Evolutionary conservation across 176 grass and related monocot species (phyloP).

Genomic region (Tillandsia leiboldiana): DNA sequence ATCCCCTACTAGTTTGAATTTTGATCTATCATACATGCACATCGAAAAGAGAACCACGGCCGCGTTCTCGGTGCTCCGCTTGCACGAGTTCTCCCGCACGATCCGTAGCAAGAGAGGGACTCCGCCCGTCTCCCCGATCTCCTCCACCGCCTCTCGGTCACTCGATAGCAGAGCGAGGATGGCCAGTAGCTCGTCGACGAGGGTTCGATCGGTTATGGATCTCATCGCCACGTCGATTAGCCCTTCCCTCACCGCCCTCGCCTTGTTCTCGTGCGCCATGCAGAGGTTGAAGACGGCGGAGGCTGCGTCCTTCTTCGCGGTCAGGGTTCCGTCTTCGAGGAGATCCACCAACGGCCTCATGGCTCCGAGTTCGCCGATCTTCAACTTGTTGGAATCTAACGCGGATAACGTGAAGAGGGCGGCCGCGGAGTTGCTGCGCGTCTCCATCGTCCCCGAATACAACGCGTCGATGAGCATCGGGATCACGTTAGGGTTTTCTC

Average conservation of each 20-base stretch:
- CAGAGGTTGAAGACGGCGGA: constrained; percentile 76
- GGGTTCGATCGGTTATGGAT: constrained; percentile 34
- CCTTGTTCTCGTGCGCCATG: constrained; percentile 47
- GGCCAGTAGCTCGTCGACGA: constrained; percentile 52
- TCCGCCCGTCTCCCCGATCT: constrained; percentile 31
- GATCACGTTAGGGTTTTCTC: constrained; percentile 48
- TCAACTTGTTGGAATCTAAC: constrained; percentile 64
- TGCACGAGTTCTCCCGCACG: constrained; percentile 39
- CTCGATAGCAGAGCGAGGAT: constrained; percentile 59
- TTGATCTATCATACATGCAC: constrained; percentile 47
- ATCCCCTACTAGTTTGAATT: constrained; percentile 36
- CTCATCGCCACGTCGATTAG: constrained; percentile 46
- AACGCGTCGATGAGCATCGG: constrained; percentile 56
- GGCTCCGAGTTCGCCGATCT: constrained; percentile 49
- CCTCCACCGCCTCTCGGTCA: constrained; percentile 53
- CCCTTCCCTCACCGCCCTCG: constrained; percentile 35
- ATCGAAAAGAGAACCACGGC: constrained; percentile 46
- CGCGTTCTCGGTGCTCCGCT: constrained; percentile 73
- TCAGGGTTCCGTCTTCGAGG: constrained; percentile 46
- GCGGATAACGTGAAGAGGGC: constrained; percentile 77
- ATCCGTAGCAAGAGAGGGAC: constrained; percentile 40
- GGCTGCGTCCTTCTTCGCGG: constrained; percentile 64
- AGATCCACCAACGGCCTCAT: constrained; percentile 66
- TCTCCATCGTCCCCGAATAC: constrained; percentile 50
- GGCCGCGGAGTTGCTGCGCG: constrained; percentile 60